Conservation (phyloP, 2,329 filamentous ascomycete species). For the Fusarium sp. region DNA sequence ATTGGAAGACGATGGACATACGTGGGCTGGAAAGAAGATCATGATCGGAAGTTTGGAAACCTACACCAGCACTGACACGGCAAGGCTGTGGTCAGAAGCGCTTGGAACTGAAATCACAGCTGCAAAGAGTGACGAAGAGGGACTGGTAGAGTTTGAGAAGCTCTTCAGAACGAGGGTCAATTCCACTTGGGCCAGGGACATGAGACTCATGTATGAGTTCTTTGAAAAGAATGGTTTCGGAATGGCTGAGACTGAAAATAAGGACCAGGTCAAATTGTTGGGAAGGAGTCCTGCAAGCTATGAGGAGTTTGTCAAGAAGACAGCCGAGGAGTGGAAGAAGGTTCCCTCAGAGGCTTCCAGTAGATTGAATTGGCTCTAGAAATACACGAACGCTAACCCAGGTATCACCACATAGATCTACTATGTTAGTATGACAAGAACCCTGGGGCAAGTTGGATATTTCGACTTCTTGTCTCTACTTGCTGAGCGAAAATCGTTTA, state of each 20-base stretch:
- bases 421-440: background rate
- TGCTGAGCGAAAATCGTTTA: background rate
- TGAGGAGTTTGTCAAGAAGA: slow-evolving; percentile 14
- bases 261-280: slow-evolving; percentile 18
- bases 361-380: too few relatives aligned
- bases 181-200: slow-evolving; percentile 9
- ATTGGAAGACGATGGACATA: slow-evolving; percentile 15
- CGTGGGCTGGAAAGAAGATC: slow-evolving; percentile 25
- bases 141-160: slow-evolving; percentile 6
- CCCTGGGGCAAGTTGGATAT: background rate
- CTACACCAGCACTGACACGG: slow-evolving; percentile 9
- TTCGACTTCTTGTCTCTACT: background rate
- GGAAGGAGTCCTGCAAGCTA: slow-evolving; percentile 12
- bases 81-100: slow-evolving; percentile 17
- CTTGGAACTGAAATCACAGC: background rate
- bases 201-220: slow-evolving; percentile 24
- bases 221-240: slow-evolving; percentile 14
- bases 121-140: slow-evolving; percentile 7
- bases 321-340: slow-evolving; percentile 8
- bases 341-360: too few relatives aligned
- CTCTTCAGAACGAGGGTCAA: background rate
- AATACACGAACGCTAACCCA: background rate
- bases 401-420: background rate
- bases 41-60: slow-evolving; percentile 24
- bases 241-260: slow-evolving; percentile 19